Percentiles rank a stretch among this genome's conserved stretches.
Evolutionary conservation across 345 rosid genomes (phyloP).

Genomic region (Eucalyptus viminalis): DNA sequence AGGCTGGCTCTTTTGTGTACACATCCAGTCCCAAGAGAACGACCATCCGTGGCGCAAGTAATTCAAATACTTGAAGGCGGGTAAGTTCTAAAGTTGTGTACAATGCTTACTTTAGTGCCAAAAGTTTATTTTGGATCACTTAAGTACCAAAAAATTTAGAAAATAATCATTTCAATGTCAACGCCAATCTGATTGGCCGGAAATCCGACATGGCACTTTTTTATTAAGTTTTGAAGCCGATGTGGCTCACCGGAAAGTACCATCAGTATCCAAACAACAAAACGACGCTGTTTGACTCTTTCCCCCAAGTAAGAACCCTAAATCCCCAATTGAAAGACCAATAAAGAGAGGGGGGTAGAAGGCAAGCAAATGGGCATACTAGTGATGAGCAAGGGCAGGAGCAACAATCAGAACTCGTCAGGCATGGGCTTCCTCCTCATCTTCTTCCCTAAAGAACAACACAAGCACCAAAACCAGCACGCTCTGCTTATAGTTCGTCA

Average conservation of each 20-base stretch:
- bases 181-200: rapidly evolving
- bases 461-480: too few relatives aligned
- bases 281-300: rapidly evolving
- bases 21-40: background rate
- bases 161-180: rapidly evolving
- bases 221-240: rapidly evolving
- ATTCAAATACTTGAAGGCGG: background rate
- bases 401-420: rapidly evolving
- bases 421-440: too few relatives aligned
- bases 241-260: rapidly evolving
- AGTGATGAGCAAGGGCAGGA: rapidly evolving
- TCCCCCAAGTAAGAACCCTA: too few relatives aligned
- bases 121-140: too few relatives aligned
- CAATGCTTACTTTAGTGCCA: rapidly evolving
- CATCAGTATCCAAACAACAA: too few relatives aligned
- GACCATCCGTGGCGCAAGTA: background rate
- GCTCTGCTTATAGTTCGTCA: rapidly evolving
- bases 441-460: too few relatives aligned
- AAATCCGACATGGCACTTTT: rapidly evolving
- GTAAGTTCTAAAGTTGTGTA: too few relatives aligned
- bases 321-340: rapidly evolving
- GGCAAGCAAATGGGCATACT: too few relatives aligned
- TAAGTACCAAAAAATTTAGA: too few relatives aligned
- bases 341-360: too few relatives aligned
- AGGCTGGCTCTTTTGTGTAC: background rate